These are phyloP conservation scores for Hypoxylon trugodes DNA, from an alignment of 495 filamentous ascomycete genomes.

Conservation along the genomic window DNA sequence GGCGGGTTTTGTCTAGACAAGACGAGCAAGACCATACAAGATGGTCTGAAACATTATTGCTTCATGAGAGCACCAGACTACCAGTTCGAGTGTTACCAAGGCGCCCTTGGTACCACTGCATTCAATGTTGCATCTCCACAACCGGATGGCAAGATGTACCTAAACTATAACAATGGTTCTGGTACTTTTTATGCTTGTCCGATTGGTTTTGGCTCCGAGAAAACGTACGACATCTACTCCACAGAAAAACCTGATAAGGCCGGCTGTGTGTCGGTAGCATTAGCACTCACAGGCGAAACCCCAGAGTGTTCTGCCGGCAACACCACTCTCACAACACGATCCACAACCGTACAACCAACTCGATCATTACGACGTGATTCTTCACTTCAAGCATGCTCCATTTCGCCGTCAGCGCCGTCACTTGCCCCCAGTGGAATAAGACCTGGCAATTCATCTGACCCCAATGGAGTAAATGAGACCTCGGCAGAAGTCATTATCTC, in stretches of 20 bases:
- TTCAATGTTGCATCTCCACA: slow-evolving; percentile 27
- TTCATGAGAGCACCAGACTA: slow-evolving; percentile 41
- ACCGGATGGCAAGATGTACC: slow-evolving; percentile 23
- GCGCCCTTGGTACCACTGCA: slow-evolving; percentile 30
- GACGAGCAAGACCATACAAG: slow-evolving; percentile 38
- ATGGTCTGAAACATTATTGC: slow-evolving; percentile 39
- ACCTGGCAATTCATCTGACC: slow-evolving; percentile 10
- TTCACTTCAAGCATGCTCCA: slow-evolving; percentile 25
- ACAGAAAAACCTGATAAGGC: slow-evolving; percentile 24
- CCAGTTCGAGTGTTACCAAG: slow-evolving; percentile 43
- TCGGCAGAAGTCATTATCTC: slow-evolving; percentile 22
- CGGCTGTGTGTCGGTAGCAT: slow-evolving; percentile 25
- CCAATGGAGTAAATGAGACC: slow-evolving; percentile 9
- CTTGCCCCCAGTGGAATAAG: slow-evolving; percentile 33
- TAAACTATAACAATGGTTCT: slow-evolving; percentile 34
- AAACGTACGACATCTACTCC: slow-evolving; percentile 38
- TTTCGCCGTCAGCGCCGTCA: slow-evolving; percentile 38
- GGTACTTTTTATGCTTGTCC: slow-evolving; percentile 39
- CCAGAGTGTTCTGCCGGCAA: slow-evolving; percentile 26
- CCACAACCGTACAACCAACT: not conserved
- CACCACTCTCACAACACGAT: not conserved
- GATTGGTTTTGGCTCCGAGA: slow-evolving; percentile 9
- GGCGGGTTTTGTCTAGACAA: slow-evolving; percentile 42
- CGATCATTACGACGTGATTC: slow-evolving; percentile 5
- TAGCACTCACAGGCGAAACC: slow-evolving; percentile 32